These are phyloP conservation scores for Paradendryphiella salina DNA, from an alignment of 2,329 filamentous ascomycete species.

Conservation along the genomic window DNA sequence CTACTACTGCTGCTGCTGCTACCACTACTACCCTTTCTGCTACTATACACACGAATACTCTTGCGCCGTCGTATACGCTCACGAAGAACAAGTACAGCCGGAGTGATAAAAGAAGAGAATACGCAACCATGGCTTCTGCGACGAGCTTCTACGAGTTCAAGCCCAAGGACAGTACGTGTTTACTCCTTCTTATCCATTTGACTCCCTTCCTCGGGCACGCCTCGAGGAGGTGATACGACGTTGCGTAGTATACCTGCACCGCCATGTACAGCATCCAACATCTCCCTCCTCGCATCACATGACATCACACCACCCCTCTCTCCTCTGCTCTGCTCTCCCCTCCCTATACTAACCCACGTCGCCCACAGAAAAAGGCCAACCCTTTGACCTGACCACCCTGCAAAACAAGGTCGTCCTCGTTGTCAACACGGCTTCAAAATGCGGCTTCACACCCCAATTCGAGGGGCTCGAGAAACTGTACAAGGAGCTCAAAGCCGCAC, in stretches of 20 bases:
- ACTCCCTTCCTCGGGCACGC: background rate
- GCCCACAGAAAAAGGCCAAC: slow-evolving; percentile 69
- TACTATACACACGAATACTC: background rate
- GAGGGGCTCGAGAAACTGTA: slow-evolving; percentile 88
- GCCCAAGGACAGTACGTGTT: slow-evolving; percentile 73
- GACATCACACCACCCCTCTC: background rate
- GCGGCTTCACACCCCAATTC: slow-evolving; percentile 97
- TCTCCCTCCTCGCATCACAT: background rate
- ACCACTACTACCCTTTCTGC: background rate
- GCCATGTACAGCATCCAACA: background rate
- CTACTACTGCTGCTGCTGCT: background rate
- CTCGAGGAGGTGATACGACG: too few species aligned
- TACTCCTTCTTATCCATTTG: background rate
- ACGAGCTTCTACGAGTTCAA: slow-evolving; percentile 82
- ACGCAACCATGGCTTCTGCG: slow-evolving; percentile 65
- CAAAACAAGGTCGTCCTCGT: slow-evolving; percentile 92
- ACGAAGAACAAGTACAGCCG: background rate
- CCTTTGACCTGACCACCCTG: slow-evolving; percentile 70
- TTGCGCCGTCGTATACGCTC: background rate
- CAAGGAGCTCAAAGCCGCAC: slow-evolving; percentile 69
- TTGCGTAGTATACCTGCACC: background rate
- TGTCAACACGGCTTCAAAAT: slow-evolving; percentile 98
- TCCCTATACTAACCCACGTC: background rate
- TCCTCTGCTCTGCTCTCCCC: background rate
- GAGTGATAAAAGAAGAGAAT: slow-evolving; percentile 1